Conservation (phyloP, 139 green algal species). For the Asterochloris sp. region DNA sequence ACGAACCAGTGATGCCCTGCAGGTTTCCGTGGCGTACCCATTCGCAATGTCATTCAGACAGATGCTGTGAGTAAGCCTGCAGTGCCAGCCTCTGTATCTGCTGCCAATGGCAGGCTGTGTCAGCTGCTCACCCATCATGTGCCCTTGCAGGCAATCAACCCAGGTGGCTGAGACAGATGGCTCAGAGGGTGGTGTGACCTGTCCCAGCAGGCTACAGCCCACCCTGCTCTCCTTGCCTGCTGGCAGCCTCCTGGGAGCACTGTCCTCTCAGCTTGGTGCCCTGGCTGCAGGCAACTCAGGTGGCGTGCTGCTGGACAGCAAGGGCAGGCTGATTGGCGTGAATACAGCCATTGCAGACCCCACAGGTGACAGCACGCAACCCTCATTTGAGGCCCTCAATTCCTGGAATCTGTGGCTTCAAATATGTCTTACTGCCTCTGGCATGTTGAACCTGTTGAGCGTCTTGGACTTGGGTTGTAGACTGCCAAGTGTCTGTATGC, state of each 20-base stretch:
- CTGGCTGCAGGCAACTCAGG: conserved; percentile 38
- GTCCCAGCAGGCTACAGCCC: not conserved
- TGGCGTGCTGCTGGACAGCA: conserved; percentile 43
- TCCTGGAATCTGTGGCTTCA: not conserved
- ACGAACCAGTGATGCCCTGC: not conserved
- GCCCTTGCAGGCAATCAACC: too few species aligned
- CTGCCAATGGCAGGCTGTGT: not conserved
- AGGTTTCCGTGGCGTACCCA: conserved; percentile 22
- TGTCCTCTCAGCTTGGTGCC: too few species aligned
- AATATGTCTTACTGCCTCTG: too few species aligned
- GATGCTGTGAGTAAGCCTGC: conserved; percentile 79
- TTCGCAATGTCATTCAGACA: conserved; percentile 43
- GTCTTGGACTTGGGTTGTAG: too few species aligned
- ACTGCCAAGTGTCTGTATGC: too few species aligned
- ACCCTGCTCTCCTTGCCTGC: not conserved
- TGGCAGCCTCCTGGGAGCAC: too few species aligned
- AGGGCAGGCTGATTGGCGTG: conserved; percentile 67
- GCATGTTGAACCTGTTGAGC: too few species aligned
- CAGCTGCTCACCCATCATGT: not conserved
- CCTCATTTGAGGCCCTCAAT: not conserved
- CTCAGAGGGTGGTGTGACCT: not conserved
- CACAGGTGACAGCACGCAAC: conserved; percentile 17
- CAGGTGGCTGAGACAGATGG: too few species aligned
- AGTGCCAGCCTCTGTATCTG: not conserved
- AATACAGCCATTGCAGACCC: conserved; percentile 75